Evolutionary conservation across 1,284 basidiomycete genomes (phyloP), one percentile per base, ranked within the genome.

Genomic region (Malassezia furfur): DNA sequence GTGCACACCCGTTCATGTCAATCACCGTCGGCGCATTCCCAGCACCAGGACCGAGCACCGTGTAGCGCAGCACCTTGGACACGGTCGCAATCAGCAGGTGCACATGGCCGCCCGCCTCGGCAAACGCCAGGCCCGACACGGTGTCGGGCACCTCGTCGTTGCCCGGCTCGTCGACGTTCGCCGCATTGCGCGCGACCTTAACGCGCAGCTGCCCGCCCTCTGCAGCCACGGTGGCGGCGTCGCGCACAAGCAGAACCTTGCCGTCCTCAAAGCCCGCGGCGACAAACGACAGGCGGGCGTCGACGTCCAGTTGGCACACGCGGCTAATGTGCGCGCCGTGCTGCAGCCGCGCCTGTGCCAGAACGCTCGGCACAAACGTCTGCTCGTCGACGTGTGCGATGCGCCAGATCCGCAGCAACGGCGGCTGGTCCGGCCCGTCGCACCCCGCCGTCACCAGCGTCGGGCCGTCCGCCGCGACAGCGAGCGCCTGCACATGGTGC

Each of bases 251-350:
- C 5, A 96, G 80, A 6, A 96, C 90, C 0, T 88, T 88, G n/a
- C 93, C 93, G 69, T 96, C 91, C 1, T 85, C 90, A 10, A 96
- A 81, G 8, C 90, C 93, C 38, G 96, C 81, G 5, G 91, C 86
- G 17, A 98, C 82, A 75, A 91, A 87, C 1, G 86, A 83, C 1
- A 96, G 80, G n/a, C 81, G 81, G 6, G 83, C 78, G 0, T 5
- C 88, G 85, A 2, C 93, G 83, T 86, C 89, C 51, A 43, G 28
- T 1, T 9, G 19, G 30, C 28, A 7, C 41, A 44, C 25, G 5
- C 10, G 5, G 14, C 19, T 9, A 5, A 15, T 1, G 25, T 40
- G n/a, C 19, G 37, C 8, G 9, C 39, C 45, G 17, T 52, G 34
- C 36, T 52, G 41, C 21, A 44, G 14, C 14, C 30, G 17, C 30